A percentile compares a stretch with the other conserved stretches of the same genome.
Conservation (phyloP, 2,329 filamentous ascomycete genomes). For the Colletotrichum karsti region DNA sequence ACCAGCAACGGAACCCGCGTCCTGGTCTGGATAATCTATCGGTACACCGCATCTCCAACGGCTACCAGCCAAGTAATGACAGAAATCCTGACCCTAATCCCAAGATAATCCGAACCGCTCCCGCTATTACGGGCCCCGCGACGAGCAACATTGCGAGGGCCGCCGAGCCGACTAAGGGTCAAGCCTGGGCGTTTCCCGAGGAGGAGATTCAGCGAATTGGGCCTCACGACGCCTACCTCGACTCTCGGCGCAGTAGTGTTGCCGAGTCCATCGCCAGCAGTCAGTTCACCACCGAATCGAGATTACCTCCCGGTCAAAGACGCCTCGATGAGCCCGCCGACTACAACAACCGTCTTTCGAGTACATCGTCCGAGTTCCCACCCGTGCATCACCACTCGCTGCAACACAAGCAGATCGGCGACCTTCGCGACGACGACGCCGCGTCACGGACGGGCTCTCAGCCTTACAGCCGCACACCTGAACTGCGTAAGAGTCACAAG, state of each 20-base stretch:
- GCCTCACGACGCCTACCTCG: conserved; percentile 59
- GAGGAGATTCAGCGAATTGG: conserved; percentile 67
- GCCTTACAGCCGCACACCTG: conserved; percentile 84
- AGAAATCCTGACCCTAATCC: conserved; percentile 61
- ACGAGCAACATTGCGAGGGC: conserved; percentile 73
- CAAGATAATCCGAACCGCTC: conserved; percentile 71
- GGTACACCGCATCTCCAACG: conserved; percentile 69
- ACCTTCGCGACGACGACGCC: conserved; percentile 68
- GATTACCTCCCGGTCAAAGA: conserved; percentile 76
- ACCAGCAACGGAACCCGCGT: conserved; percentile 71
- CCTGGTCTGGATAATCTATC: conserved; percentile 59
- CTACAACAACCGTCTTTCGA: conserved; percentile 55
- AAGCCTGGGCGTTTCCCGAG: conserved; percentile 85
- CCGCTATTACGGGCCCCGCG: conserved; percentile 78
- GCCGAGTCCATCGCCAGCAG: conserved; percentile 83
- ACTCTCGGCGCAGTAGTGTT: conserved; percentile 79
- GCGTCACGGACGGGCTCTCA: conserved; percentile 65
- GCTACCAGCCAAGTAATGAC: conserved; percentile 68
- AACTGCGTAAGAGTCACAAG: conserved; percentile 85
- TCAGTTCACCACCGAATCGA: conserved; percentile 79
- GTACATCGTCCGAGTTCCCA: conserved; percentile 62
- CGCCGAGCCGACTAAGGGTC: conserved; percentile 82
- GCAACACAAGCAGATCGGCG: conserved; percentile 77
- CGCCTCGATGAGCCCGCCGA: conserved; percentile 71
- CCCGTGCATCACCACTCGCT: conserved; percentile 78